Percentiles rank a stretch among this genome's conserved stretches.
Evolutionary conservation across 2,329 filamentous ascomycete genomes (phyloP).

Genomic region (Stagonosporopsis cucurbitacearum): DNA sequence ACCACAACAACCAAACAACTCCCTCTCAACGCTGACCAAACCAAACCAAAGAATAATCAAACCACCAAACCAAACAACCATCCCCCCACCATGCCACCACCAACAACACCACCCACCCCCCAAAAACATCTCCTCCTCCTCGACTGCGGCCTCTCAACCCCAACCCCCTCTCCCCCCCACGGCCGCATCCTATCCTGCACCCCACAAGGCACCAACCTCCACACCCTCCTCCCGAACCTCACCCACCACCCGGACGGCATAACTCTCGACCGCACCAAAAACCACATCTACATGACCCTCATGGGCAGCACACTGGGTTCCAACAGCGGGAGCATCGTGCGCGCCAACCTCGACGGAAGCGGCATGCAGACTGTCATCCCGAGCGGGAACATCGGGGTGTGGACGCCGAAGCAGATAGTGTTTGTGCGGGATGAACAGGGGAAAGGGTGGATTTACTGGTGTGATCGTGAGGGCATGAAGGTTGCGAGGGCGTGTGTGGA

Average conservation of each 20-base stretch:
- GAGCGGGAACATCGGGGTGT: conserved; percentile 34
- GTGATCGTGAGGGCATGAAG: conserved; percentile 53
- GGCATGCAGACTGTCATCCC: conserved; percentile 54
- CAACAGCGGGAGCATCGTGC: conserved; percentile 54
- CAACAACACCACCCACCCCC: neutral
- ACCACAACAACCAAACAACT: too few species aligned
- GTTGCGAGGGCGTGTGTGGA: conserved; percentile 39
- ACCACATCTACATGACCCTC: conserved; percentile 41
- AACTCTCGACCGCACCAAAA: conserved; percentile 23
- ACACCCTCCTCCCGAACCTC: conserved; percentile 13
- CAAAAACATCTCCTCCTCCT: conserved; percentile 10
- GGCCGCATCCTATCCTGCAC: conserved; percentile 11
- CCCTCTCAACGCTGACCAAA: neutral
- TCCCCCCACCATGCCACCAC: conserved; percentile 15
- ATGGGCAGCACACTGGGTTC: conserved; percentile 26
- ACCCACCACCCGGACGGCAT: conserved; percentile 41
- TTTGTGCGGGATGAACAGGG: conserved; percentile 31
- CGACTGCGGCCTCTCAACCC: conserved; percentile 8
- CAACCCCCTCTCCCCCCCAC: neutral
- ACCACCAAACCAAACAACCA: too few species aligned
- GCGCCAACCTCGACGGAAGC: conserved; percentile 58
- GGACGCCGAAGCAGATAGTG: conserved; percentile 56
- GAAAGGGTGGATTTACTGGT: conserved; percentile 44
- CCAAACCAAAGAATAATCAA: too few species aligned
- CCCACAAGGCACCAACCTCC: neutral